phyloP scores from a whole-genome alignment of 2,329 filamentous ascomycete species.

The Ilyonectria robusta region DNA sequence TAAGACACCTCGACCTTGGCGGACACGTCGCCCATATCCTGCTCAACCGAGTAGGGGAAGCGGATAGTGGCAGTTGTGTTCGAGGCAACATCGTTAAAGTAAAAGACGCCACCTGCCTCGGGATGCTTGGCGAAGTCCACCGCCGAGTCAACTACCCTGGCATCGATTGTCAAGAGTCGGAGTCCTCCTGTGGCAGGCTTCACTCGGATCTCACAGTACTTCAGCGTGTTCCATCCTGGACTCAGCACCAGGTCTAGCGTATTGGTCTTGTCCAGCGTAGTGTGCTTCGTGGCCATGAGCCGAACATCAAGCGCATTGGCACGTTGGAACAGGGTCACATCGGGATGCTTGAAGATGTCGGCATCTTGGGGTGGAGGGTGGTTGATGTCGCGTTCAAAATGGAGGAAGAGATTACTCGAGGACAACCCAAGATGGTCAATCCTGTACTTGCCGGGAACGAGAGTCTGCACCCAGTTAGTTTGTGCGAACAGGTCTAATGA shows the following conservation, averaged over 20 bases:
- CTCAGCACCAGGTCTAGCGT: constrained; percentile 81
- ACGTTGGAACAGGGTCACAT: constrained; percentile 81
- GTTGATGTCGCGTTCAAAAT: constrained; percentile 73
- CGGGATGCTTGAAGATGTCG: constrained; percentile 70
- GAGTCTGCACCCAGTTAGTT: constrained; percentile 62
- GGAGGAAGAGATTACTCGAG: constrained; percentile 74
- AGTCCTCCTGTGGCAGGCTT: constrained; percentile 77
- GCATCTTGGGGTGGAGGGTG: constrained; percentile 62
- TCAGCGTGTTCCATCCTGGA: constrained; percentile 81
- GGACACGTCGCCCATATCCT: constrained; percentile 78
- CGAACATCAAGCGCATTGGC: constrained; percentile 77
- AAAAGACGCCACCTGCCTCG: constrained; percentile 69
- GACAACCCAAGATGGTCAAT: constrained; percentile 80
- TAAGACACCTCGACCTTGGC: constrained; percentile 85
- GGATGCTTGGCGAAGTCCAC: constrained; percentile 63
- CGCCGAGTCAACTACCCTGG: constrained; percentile 61
- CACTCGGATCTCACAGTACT: constrained; percentile 71
- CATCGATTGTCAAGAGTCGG: constrained; percentile 73
- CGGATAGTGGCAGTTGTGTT: constrained; percentile 69
- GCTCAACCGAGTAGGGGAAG: constrained; percentile 88
- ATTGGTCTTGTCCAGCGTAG: constrained; percentile 85
- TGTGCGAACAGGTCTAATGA: accelerated
- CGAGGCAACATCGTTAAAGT: constrained; percentile 62
- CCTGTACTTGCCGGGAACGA: constrained; percentile 80
- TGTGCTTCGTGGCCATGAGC: constrained; percentile 75